Evolutionary conservation across 169 alveolate species (phyloP), one percentile per base, ranked within the genome.

Genomic region (Cryptosporidium meleagridis): DNA sequence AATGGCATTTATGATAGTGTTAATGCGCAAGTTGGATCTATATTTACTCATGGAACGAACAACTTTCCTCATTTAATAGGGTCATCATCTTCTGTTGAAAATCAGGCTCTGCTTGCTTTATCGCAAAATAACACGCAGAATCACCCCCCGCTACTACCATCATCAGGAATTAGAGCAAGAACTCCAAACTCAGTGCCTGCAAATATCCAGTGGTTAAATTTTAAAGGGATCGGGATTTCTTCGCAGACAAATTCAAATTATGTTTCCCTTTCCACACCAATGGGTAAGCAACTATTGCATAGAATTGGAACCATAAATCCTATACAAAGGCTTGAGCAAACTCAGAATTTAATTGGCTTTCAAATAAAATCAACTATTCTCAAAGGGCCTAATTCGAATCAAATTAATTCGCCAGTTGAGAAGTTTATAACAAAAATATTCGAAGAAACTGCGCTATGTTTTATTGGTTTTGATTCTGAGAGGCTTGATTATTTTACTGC

Each of bases 251-350:
- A 44, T 45, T 67, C 72, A 23, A 80, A 80, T 62, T 80, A 41
- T 62, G 89, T 80, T 23, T 80, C 89, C 37, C 75, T 80, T 16
- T 37, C 80, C 12, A 80, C 89, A 0, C 89, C 89, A 9, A 80
- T 80, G 89, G 89, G 89, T 8, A 80, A 67, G 41, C 89, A 80
- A 21, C 31, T 80, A 2, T 41, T 80, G 12, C 89, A 80, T 44
- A 58, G 89, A 61, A 80, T 80, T 41, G 89, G 89, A 41, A 65
- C 80, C 0, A 51, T 65, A 10, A 80, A 80, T 35, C 89, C 89
- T 10, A 62, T 80, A 39, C 89, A 80, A 44, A 80, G 75, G 21
- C 75, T 80, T 41, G 89, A 80, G 26, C 72, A 73, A 23, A 29
- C 53, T 23, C 68, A 52, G 29, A 37, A 26, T 14, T 59, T 51